Conservation (phyloP, 1,284 basidiomycete species). For the Thelephora terrestris region DNA sequence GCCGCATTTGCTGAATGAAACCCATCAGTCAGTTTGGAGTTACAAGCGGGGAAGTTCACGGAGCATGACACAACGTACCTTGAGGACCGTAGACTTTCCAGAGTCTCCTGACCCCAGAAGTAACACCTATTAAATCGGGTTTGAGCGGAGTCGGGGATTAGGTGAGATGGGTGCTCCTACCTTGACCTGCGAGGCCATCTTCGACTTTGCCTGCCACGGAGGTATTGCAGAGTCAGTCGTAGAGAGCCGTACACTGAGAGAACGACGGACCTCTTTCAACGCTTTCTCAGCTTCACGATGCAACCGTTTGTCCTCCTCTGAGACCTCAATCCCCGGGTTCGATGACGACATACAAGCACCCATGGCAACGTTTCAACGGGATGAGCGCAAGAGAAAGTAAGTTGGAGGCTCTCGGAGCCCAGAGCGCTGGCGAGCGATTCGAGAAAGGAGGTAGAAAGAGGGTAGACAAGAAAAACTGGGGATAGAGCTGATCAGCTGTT, state of each 20-base stretch:
- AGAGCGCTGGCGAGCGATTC: neutral
- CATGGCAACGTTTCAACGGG: conserved; percentile 33
- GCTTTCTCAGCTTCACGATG: conserved; percentile 61
- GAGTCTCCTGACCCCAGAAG: conserved; percentile 89
- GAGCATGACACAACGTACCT: conserved; percentile 35
- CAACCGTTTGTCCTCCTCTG: conserved; percentile 50
- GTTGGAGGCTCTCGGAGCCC: neutral
- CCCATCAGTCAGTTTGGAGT: conserved; percentile 1
- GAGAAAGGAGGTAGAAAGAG: conserved; percentile 3
- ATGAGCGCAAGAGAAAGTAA: conserved; percentile 1
- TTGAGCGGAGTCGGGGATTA: neutral
- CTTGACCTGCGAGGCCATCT: conserved; percentile 71
- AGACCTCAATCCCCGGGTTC: conserved; percentile 35
- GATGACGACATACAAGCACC: conserved; percentile 66
- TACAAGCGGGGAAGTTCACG: neutral
- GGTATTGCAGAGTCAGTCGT: neutral
- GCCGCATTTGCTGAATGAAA: conserved; percentile 67
- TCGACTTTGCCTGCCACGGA: conserved; percentile 47
- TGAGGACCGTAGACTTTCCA: conserved; percentile 88
- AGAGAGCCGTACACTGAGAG: neutral
- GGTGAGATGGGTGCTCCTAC: conserved; percentile 28
- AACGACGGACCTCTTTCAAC: conserved; percentile 44
- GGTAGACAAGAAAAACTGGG: conserved; percentile 7
- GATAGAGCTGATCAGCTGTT: conserved; percentile 1
- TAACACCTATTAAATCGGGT: conserved; percentile 46